Percentiles rank a stretch among this genome's conserved stretches.
Evolutionary conservation across 148 eudicot species (phyloP).

Genomic region (Rhododendron kiyosumense): DNA sequence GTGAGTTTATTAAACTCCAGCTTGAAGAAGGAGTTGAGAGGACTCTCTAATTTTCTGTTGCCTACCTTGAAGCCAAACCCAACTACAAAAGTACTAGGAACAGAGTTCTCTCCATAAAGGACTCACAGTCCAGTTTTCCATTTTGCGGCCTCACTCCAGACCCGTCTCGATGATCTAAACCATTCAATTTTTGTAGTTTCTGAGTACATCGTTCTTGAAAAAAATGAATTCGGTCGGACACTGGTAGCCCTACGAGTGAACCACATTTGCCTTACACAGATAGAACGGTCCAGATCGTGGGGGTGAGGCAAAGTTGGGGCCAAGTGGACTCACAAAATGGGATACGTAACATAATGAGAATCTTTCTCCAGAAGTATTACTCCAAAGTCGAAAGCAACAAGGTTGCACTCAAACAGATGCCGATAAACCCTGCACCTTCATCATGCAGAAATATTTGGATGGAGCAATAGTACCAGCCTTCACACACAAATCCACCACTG

Average conservation of each 20-base stretch:
- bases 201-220: background rate
- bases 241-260: background rate
- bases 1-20: background rate
- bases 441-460: constrained; percentile 57
- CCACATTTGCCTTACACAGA: background rate
- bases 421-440: constrained; percentile 72
- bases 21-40: background rate
- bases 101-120: background rate
- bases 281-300: background rate
- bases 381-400: background rate
- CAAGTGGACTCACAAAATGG: background rate
- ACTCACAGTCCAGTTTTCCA: background rate
- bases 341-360: background rate
- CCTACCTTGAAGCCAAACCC: background rate
- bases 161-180: background rate
- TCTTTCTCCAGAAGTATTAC: background rate
- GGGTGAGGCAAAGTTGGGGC: background rate
- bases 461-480: constrained; percentile 64
- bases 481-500: constrained; percentile 77
- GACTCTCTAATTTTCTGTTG: background rate
- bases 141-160: background rate
- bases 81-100: background rate
- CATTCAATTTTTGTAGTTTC: background rate
- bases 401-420: constrained; percentile 26
- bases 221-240: background rate